Evolutionary conservation across 345 rosid species (phyloP).

Genomic region (Citrus trifoliata): DNA sequence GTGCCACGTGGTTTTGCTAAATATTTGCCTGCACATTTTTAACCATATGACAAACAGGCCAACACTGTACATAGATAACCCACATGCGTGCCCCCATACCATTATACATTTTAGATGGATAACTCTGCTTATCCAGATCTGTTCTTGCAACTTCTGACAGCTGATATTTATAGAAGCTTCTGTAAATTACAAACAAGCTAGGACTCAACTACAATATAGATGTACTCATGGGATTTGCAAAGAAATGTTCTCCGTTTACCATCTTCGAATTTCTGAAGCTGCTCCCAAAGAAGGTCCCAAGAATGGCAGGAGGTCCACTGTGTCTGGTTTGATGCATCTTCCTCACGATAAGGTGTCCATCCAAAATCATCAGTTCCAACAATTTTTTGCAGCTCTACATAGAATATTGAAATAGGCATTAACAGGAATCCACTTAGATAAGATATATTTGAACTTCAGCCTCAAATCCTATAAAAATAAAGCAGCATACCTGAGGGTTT

Average conservation of each 20-base stretch:
- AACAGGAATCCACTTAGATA: neutral
- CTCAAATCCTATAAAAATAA: neutral
- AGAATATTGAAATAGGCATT: neutral
- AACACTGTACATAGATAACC: neutral
- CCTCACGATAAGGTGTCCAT: slow-evolving; percentile 58
- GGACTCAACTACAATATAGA: slow-evolving; percentile 31
- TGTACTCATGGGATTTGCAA: slow-evolving; percentile 65
- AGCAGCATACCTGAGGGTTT: slow-evolving; percentile 76
- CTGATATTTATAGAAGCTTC: neutral
- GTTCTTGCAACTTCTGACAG: neutral
- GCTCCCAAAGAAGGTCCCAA: slow-evolving; percentile 41
- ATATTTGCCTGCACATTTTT: neutral
- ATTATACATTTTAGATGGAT: neutral
- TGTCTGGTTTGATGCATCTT: slow-evolving; percentile 55
- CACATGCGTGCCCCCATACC: neutral
- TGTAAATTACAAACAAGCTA: neutral
- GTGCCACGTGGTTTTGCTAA: too few species aligned
- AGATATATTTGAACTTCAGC: neutral
- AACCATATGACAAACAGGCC: neutral
- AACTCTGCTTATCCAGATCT: neutral
- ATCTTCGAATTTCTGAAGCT: slow-evolving; percentile 40
- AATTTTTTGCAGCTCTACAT: slow-evolving; percentile 68
- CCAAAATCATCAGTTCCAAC: slow-evolving; percentile 71
- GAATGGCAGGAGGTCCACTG: slow-evolving; percentile 49
- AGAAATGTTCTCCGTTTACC: slow-evolving; percentile 58